Evolutionary conservation across 768 basidiomycete species (phyloP), one percentile per base, ranked within the genome.

Genomic region (Lentinula sp.): DNA sequence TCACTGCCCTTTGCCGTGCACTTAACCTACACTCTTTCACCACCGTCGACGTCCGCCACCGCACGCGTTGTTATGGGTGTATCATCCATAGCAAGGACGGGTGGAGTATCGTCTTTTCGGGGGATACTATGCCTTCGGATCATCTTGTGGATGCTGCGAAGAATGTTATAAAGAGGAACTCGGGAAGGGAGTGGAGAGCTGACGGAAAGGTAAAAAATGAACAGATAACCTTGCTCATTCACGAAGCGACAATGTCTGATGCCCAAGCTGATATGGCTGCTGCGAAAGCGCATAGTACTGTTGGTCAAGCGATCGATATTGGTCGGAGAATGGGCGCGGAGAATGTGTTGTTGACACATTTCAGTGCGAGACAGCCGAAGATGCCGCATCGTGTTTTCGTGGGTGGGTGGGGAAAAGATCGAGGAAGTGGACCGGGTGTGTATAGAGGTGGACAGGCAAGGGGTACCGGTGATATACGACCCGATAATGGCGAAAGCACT

Each of bases 241-340:
- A 98, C 67, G 96, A 98, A 71, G 92, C 95, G 0, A 94, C 94
- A 3, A 87, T 98, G 82, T 90, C 85, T 1, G 90, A 98, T 66
- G 90, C 90, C 59, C 84, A 95, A 67, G 81, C 76, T 18, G 87
- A 87, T 12, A 71, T 91, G 73, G 95, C 95, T 0, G 67, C 66
- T 0, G 72, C 73, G 42, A 98, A 96, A 75, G 87, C 86, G 4
- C 96, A 98, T 71, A 93, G 90, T 61, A 98, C 96, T 0, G 84
- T 94, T 61, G 85, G 91, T 0, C 91, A 98, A 68, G 96, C 96
- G 0, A 82, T 98, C 49, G 81, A 83, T 28, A 78, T 94, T 13
- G 95, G 88, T 4, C 78, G 77, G 68, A 77, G 93, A 62, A 96
- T 96, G 95, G 79, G 82, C 9, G 94, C 94, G 1, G 76, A 85